Evolutionary conservation across 176 grass and related monocot species (phyloP), one percentile per base, ranked within the genome.

Genomic region (Bonia amplexicaulis): DNA sequence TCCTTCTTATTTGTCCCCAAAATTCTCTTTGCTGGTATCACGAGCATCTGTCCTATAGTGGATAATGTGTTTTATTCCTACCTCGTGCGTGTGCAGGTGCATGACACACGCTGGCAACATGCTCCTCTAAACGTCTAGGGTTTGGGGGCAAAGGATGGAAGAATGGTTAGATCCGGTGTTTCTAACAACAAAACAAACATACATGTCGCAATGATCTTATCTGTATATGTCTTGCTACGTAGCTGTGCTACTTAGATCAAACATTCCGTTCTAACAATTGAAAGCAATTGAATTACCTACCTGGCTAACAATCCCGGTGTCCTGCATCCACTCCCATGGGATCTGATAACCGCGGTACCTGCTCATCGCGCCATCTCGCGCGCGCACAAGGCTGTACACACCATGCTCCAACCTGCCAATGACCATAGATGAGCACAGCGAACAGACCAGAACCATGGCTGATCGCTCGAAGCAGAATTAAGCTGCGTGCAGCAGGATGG

Each of bases 241-340:
- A 44, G 42, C 42, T 44, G 29, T 16, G 20, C n/a, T 25, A 25
- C 57, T 60, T 60, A 60, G 25, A 51, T 51, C 48, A 51, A 54
- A 25, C 57, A 60, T 3, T 3, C 57, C 7, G 10, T 60, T 12
- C 57, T 12, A 6, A 44, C 42, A 44, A 44, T n/a, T 8, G 6
- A 20, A 20, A 17, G 10, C 20, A 9, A 44, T 6, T 33, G 59
- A 53, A 55, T 52, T 94, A 99, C 97, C 97, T 94, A 99, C 97
- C 97, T 96, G 91, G 45, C 78, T 89, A 71, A 94, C 89, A 23
- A 96, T 92, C 91, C 97, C 90, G 0, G 73, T 89, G 63, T 99
- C 97, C 83, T 85, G 91, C 93, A 99, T 96, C 97, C 97, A 99
- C 40, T 99, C 97, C 90, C 91, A 92, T 61, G 97, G 93, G 80